Conservation (phyloP, 768 basidiomycete species). For the Psilocybe cyanescens region DNA sequence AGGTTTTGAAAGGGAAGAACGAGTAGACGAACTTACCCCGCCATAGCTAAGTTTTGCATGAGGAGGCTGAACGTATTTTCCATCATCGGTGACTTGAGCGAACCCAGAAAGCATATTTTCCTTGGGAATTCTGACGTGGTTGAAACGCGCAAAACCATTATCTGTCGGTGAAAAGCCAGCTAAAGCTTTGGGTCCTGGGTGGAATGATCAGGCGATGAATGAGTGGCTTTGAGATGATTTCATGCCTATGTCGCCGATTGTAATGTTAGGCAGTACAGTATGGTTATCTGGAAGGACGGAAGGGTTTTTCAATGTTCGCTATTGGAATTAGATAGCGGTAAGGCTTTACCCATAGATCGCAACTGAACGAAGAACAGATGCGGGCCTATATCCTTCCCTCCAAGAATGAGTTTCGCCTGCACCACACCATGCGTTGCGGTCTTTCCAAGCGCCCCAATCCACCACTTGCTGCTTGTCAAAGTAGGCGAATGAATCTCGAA, state of each 20-base stretch:
- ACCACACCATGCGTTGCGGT: constrained; percentile 78
- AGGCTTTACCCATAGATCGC: constrained; percentile 56
- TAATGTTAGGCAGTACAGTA: constrained; percentile 59
- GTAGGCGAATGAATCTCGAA: constrained; percentile 81
- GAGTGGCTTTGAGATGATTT: too few species aligned
- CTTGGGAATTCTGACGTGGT: constrained; percentile 68
- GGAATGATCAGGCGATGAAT: background rate
- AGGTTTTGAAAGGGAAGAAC: background rate
- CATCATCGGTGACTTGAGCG: constrained; percentile 67
- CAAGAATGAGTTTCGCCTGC: constrained; percentile 73
- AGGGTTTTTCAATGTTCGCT: constrained; percentile 1
- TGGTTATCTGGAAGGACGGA: constrained; percentile 52
- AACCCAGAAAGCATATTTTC: constrained; percentile 78
- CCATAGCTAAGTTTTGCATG: constrained; percentile 79
- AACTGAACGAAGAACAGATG: constrained; percentile 79
- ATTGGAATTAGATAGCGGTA: background rate
- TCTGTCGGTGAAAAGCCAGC: constrained; percentile 55
- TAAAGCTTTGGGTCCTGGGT: constrained; percentile 60
- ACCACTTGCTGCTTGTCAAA: constrained; percentile 80
- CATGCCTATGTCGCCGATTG: constrained; percentile 70
- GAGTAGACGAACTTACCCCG: constrained; percentile 51
- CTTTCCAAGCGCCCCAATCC: constrained; percentile 76
- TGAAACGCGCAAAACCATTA: constrained; percentile 71
- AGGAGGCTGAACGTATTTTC: constrained; percentile 65
- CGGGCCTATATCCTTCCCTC: constrained; percentile 64